A percentile compares a stretch with the other conserved stretches of the same genome.
Evolutionary conservation across 306 rosid species (phyloP).

Genomic region (Benincasa hispida): DNA sequence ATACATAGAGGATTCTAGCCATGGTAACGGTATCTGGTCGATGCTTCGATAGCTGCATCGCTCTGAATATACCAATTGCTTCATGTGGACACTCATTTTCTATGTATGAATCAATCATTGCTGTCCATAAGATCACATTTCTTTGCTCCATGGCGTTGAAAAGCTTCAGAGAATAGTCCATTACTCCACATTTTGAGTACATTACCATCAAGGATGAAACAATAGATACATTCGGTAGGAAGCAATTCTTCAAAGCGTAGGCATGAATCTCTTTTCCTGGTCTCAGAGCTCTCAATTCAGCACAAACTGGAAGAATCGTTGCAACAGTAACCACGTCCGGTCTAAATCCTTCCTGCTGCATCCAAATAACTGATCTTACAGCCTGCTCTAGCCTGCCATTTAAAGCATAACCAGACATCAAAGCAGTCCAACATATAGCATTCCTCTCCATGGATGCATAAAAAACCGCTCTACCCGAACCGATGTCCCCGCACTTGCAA

Average conservation of each 20-base stretch:
- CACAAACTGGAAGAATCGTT: conserved; percentile 61
- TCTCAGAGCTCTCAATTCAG: conserved; percentile 47
- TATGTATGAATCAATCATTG: conserved; percentile 56
- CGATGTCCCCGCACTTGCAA: conserved; percentile 66
- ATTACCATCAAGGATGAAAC: conserved; percentile 56
- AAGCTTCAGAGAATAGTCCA: conserved; percentile 39
- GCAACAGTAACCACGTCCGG: conserved; percentile 68
- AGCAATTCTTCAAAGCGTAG: conserved; percentile 53
- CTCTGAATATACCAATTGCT: conserved; percentile 49
- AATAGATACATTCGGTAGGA: conserved; percentile 56
- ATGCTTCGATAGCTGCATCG: conserved; percentile 52
- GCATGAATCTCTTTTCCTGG: conserved; percentile 76
- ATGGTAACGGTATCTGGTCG: conserved; percentile 58
- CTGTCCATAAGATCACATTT: conserved; percentile 64
- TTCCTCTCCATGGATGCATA: conserved; percentile 54
- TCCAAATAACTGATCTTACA: conserved; percentile 59
- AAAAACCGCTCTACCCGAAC: conserved; percentile 50
- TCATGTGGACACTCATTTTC: conserved; percentile 29
- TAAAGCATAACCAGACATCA: conserved; percentile 62
- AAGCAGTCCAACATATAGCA: conserved; percentile 71
- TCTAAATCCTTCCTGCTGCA: conserved; percentile 87
- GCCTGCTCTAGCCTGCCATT: conserved; percentile 75
- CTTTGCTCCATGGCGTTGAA: conserved; percentile 41
- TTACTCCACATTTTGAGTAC: conserved; percentile 55
- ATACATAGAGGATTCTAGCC: conserved; percentile 45